These are phyloP conservation scores for Dothiorella sarmentorum DNA, from an alignment of 2,329 filamentous ascomycete genomes.

Conservation along the genomic window DNA sequence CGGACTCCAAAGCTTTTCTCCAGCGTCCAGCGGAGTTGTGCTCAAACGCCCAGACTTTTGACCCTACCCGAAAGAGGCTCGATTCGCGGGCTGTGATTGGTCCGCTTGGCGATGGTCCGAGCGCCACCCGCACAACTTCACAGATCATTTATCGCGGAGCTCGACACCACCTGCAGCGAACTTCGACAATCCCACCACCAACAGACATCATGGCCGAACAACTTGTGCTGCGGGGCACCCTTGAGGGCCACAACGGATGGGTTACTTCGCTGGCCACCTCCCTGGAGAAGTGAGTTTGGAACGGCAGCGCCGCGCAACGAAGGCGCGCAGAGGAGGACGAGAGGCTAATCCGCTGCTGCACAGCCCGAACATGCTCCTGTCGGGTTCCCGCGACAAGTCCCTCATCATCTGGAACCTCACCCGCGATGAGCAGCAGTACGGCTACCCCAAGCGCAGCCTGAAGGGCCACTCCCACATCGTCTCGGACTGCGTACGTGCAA, in stretches of 20 bases:
- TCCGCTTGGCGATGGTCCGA: constrained; percentile 11
- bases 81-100: constrained; percentile 5
- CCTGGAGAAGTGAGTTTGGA: constrained; percentile 81
- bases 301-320: constrained; percentile 15
- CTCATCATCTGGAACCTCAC: constrained; percentile 99
- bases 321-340: neutral
- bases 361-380: constrained; percentile 99
- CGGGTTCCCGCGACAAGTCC: constrained; percentile 94
- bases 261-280: constrained; percentile 98
- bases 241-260: constrained; percentile 99
- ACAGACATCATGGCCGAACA: constrained; percentile 73
- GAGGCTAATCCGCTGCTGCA: constrained; percentile 30
- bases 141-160: constrained; percentile 19
- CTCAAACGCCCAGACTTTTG: neutral
- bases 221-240: constrained; percentile 93
- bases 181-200: constrained; percentile 20
- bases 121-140: constrained; percentile 17
- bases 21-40: neutral
- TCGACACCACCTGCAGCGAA: constrained; percentile 19
- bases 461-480: constrained; percentile 99
- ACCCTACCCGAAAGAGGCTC: constrained; percentile 15
- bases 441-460: constrained; percentile 98
- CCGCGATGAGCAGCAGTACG: constrained; percentile 96
- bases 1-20: neutral
- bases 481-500: constrained; percentile 90